A percentile compares a stretch with the other conserved stretches of the same genome.
Conservation (phyloP, 345 rosid species). For the Brassica carinata region DNA sequence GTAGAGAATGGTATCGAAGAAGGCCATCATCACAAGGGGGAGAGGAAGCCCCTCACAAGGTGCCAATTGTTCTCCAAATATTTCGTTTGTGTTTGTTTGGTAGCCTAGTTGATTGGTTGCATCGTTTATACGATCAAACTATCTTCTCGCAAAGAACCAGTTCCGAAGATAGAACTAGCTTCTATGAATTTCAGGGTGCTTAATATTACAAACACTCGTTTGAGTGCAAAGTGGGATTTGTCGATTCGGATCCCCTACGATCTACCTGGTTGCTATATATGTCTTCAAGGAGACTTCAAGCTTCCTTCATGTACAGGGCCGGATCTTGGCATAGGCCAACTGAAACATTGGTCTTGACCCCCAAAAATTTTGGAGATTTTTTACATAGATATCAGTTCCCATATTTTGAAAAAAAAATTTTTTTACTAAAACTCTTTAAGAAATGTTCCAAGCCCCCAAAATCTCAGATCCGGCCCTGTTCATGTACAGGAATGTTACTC, state of each 20-base stretch:
- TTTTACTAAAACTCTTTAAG: too few relatives aligned
- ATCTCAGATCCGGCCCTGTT: background rate
- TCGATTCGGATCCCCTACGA: background rate
- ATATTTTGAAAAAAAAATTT: too few relatives aligned
- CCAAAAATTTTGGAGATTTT: too few relatives aligned
- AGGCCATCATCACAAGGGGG: background rate
- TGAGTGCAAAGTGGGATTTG: slow-evolving; percentile 10
- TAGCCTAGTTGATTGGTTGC: background rate
- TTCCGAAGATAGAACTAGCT: slow-evolving; percentile 1
- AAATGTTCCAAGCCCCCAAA: too few relatives aligned
- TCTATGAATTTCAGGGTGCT: slow-evolving; percentile 5
- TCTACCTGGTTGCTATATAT: background rate
- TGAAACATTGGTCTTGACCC: too few relatives aligned
- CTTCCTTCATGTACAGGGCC: background rate
- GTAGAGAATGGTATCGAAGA: background rate
- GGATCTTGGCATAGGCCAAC: too few relatives aligned
- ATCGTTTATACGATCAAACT: too few relatives aligned
- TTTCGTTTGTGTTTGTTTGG: background rate
- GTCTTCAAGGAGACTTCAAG: slow-evolving; percentile 29
- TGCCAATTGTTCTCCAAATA: background rate
- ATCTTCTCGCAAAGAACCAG: background rate
- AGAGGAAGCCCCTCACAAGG: background rate
- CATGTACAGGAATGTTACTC: slow-evolving; percentile 21
- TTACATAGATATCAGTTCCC: too few relatives aligned
- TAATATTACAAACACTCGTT: background rate